Percentiles rank a stretch among this genome's conserved stretches.
Conservation (phyloP, 1,139 yeast genomes). For the Kluyveromyces sp. region DNA sequence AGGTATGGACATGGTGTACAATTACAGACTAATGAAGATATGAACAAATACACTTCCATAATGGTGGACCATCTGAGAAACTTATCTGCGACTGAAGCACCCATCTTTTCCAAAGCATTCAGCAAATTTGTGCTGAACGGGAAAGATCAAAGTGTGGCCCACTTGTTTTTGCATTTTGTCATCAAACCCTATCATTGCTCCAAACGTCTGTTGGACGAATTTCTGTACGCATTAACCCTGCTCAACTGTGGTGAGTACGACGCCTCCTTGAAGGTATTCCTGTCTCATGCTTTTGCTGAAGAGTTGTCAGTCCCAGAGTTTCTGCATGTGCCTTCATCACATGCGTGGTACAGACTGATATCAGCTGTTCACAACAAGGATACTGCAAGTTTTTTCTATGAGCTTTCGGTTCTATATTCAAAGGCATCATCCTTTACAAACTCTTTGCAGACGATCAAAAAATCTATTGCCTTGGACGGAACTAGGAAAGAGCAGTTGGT, state of each 20-base stretch:
- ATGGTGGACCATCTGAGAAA: conserved; percentile 17
- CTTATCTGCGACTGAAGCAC: conserved; percentile 15
- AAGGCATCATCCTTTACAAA: conserved; percentile 15
- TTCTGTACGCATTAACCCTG: conserved; percentile 24
- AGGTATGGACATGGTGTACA: conserved; percentile 23
- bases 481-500: conserved; percentile 20
- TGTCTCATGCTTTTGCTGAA: conserved; percentile 20
- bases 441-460: conserved; percentile 25
- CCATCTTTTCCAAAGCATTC: conserved; percentile 20
- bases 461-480: conserved; percentile 24
- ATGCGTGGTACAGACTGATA: conserved; percentile 23
- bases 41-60: conserved; percentile 19
- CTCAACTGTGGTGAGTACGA: conserved; percentile 24
- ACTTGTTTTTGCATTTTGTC: conserved; percentile 16
- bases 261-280: conserved; percentile 8
- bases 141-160: conserved; percentile 7
- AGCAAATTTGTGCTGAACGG: conserved; percentile 17
- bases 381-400: conserved; percentile 18
- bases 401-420: conserved; percentile 20
- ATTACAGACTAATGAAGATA: conserved; percentile 21
- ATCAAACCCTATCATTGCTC: conserved; percentile 20
- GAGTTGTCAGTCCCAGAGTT: conserved; percentile 18
- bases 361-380: conserved; percentile 15
- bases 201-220: conserved; percentile 20
- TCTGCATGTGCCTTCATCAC: conserved; percentile 12